phyloP scores from a whole-genome alignment of 75 land plant genomes.

The Gnetum montanum region DNA sequence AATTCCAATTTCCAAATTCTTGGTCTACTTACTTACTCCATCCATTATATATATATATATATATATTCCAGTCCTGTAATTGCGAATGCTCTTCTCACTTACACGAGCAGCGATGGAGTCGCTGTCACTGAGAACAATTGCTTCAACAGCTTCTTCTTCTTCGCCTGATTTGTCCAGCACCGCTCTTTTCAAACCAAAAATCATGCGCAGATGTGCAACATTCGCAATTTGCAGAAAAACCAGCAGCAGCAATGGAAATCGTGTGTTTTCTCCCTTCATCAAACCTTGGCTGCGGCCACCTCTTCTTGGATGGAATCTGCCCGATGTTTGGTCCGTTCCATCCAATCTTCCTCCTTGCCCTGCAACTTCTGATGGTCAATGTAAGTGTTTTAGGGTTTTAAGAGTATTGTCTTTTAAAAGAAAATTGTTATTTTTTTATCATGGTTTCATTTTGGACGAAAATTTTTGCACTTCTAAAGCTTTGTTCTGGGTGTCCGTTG shows the following conservation, averaged over 20 bases:
- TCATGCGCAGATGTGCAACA: not conserved
- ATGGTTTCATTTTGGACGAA: not conserved
- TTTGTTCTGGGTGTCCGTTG: no score
- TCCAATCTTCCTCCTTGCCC: not conserved
- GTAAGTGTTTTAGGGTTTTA: constrained; percentile 8
- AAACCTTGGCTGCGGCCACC: not conserved
- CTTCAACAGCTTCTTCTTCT: not conserved
- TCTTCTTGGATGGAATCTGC: constrained; percentile 6
- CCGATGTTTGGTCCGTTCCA: constrained; percentile 1
- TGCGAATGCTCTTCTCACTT: no score
- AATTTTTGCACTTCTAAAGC: not conserved
- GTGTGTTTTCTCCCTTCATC: not conserved
- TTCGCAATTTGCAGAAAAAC: not conserved
- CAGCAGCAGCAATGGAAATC: not conserved
- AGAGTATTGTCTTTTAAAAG: not conserved
- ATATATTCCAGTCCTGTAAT: no score
- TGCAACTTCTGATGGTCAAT: not conserved
- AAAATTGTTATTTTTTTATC: not conserved
- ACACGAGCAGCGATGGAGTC: constrained; percentile 1
- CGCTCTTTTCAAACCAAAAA: not conserved
- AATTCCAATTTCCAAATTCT: no score
- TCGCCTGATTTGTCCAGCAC: not conserved
- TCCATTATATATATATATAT: no score
- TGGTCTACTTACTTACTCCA: no score
- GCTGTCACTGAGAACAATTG: constrained; percentile 4